Base-by-base conservation (phyloP, 2,329 filamentous ascomycete genomes). In the Ceratocystis harringtonii region DNA sequence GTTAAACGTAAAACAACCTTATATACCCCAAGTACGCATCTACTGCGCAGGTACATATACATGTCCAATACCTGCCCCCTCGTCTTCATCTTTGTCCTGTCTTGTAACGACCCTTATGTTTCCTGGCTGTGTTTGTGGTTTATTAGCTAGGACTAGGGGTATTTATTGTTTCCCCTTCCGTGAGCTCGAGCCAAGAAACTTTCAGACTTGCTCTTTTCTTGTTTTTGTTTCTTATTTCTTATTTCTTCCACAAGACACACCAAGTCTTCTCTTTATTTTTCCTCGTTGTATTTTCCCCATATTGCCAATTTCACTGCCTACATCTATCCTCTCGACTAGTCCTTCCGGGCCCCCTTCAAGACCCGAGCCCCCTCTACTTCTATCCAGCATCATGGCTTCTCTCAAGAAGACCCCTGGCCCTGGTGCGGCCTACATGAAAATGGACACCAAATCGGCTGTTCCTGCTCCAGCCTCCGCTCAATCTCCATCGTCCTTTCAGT, bases 371-470 rank as follows among this genome's bases (percentile, higher is more conserved):
- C 55, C 28, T 17, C n/a, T 7, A 15, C n/a, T 41, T 15, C 22
- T 19, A 61, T 25, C 25, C 43, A 12, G 19, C 41, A 63, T 43
- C 36, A 41, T 66, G 65, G 61, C 48, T 32, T 36, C 55, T 44
- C 17, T 48, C 32, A 63, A 25, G 45, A 50, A 58, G 5, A 19
- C 19, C 61, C 22, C 43, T 19, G 61, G 32, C 61, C 22, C 43
- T 19, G 61, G 32, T n/a, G 55, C 30, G 28, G 62, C 62, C 8
- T 66, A 66, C 22, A 63, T 66, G 17, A 61, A 52, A 50, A 66
- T 66, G 65, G 61, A 41, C 28, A 32, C 8, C 44, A n/a, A 64
- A 10, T 41, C 65, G 30, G 60, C 32, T 36, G 55, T 30, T 36
- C n/a, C 25, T 28, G 61, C 36, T 28, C 17, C 43, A 36, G 25